These are phyloP conservation scores for Monilinia vaccinii-corymbosi DNA, from an alignment of 2,329 filamentous ascomycete species.

Conservation along the genomic window DNA sequence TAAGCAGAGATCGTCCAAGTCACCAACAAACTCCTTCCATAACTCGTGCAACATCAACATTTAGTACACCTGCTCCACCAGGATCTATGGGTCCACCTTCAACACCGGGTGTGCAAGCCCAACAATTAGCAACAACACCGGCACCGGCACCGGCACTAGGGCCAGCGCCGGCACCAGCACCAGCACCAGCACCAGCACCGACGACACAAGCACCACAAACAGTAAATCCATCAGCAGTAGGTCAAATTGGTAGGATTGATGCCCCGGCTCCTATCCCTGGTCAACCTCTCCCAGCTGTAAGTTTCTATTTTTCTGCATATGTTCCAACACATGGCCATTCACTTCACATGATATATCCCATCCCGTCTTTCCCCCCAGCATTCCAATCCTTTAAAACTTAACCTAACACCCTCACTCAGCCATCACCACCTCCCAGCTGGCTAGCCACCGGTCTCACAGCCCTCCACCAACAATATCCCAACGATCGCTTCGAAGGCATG, in stretches of 20 bases:
- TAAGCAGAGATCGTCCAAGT: conserved; percentile 36
- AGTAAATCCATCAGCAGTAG: conserved; percentile 25
- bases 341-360: conserved; percentile 21
- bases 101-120: conserved; percentile 30
- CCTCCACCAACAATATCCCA: conserved; percentile 61
- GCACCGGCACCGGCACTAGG: conserved; percentile 29
- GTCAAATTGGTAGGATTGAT: conserved; percentile 58
- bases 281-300: conserved; percentile 52
- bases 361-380: neutral
- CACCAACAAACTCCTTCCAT: conserved; percentile 35
- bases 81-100: conserved; percentile 46
- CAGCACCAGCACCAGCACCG: conserved; percentile 23
- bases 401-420: conserved; percentile 18
- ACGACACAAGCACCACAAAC: conserved; percentile 36
- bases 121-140: conserved; percentile 18
- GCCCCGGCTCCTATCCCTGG: conserved; percentile 52
- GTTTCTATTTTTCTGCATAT: conserved; percentile 28
- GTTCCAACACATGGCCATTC: conserved; percentile 8
- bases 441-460: conserved; percentile 63
- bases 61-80: conserved; percentile 38
- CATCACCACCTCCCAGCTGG: conserved; percentile 86
- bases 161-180: neutral
- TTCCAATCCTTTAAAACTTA: neutral
- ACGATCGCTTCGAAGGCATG: conserved; percentile 76
- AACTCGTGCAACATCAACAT: conserved; percentile 37